Evolutionary conservation across 2,329 filamentous ascomycete genomes (phyloP), one percentile per base, ranked within the genome.

Genomic region (Ophiostoma perfectum): DNA sequence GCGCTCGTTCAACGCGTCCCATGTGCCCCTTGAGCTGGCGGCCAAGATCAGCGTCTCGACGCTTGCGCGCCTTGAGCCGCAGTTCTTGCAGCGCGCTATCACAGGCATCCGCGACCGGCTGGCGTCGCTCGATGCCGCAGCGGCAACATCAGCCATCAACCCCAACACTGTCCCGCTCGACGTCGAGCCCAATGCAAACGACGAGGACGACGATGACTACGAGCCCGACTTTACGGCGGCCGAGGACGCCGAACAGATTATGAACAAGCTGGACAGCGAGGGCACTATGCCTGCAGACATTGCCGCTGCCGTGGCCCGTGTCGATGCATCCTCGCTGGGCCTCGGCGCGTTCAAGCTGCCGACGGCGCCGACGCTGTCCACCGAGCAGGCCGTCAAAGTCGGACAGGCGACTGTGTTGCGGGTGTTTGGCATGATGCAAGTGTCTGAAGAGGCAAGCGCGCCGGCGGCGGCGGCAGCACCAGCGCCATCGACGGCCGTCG

Each of bases 191-290:
- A 38, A 47, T 14, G 65, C 38, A 5, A 44, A 39, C 11, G 49
- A 8, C 4, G 93, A 96, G 58, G 77, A 75, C 58, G 91, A 96
- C 73, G 77, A 97, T 73, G 92, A 97, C 73, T 97, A 97, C 75
- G 94, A 97, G 74, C 93, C 94, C 0, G 91, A 96, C 75, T 93
- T 92, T 73, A 87, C 89, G 70, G 85, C 90, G 8, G 86, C 88
- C 47, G 92, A 96, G 76, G 88, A 92, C 72, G 86, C 86, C 0
- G 90, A 93, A 74, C 90, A 94, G 75, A 88, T 92, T 44, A 79
- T 90, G 65, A 91, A 94, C 77, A 91, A 91, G 75, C 82, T 92
- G 14, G 91, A 94, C 75, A 86, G 86, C 70, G 82, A 88, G 5
- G 84, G 88, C n/a, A 80, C 86, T 8, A 75, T 75, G 58, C 76